Percentiles rank a stretch among this genome's conserved stretches.
Conservation (phyloP, 2,329 filamentous ascomycete species). For the Fusarium kyushuense region DNA sequence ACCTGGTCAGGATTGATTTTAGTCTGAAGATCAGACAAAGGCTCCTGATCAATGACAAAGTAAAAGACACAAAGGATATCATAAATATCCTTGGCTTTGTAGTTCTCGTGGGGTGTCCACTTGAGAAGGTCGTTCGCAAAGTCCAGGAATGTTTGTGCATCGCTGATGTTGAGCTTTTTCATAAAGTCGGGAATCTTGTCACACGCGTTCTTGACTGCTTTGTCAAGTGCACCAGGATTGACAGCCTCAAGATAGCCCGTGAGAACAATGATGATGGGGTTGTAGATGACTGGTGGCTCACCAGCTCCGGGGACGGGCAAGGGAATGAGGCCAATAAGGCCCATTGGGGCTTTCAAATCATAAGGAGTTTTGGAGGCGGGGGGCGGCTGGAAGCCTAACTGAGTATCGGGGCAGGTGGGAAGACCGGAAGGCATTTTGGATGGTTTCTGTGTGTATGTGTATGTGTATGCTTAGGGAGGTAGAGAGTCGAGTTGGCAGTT, state of each 20-base stretch:
- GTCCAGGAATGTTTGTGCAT: slow-evolving; percentile 10
- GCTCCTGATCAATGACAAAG: slow-evolving; percentile 10
- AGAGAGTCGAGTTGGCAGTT: too few relatives aligned
- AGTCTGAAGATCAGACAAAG: slow-evolving; percentile 5
- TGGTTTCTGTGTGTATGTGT: too few relatives aligned
- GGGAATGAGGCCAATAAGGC: slow-evolving; percentile 1
- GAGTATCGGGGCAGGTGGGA: slow-evolving; percentile 9
- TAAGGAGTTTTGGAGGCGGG: neutral
- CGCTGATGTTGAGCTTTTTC: slow-evolving; percentile 14
- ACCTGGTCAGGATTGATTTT: neutral
- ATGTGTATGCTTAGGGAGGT: too few relatives aligned
- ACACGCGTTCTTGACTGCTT: slow-evolving; percentile 1
- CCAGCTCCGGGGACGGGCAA: neutral
- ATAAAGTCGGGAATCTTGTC: slow-evolving; percentile 15
- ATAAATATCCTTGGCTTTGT: slow-evolving; percentile 6
- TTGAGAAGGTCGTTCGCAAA: slow-evolving; percentile 22
- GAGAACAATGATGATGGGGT: neutral
- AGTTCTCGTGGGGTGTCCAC: slow-evolving; percentile 11
- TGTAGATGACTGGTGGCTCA: neutral
- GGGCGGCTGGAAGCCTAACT: slow-evolving; percentile 21
- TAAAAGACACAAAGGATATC: slow-evolving; percentile 18
- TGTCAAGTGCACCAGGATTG: slow-evolving; percentile 8
- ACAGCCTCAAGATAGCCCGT: neutral
- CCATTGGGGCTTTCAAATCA: slow-evolving; percentile 2
- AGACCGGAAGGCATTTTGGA: slow-evolving; percentile 21